Evolutionary conservation across 2,329 filamentous ascomycete species (phyloP), one percentile per base, ranked within the genome.

Genomic region (Dactylellina cionopaga): DNA sequence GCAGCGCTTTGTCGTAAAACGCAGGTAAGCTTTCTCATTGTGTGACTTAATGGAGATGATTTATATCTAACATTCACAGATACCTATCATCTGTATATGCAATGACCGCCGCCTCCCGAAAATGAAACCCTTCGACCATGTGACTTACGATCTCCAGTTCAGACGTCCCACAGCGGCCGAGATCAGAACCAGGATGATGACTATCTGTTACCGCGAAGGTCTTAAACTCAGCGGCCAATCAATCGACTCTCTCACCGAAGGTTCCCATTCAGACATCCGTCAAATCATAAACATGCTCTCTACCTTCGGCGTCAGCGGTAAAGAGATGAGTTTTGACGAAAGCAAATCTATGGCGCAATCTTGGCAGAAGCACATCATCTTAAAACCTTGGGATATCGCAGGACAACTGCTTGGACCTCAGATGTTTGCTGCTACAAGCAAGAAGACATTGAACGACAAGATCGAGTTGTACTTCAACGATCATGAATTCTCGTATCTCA

Each of bases 381-480:
- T 99, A 63, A 98, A 98, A 81, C 95, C 95, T 0, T 99, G 95
- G 95, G 95, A 99, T 78, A 99, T 99, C 77, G 93, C 92, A 74
- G 87, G 90, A 79, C 97, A 97, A 82, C 92, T 99, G 79, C 86
- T 99, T 4, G 92, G 87, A 24, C 89, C 92, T 2, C 92, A 92
- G 35, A 87, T 97, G 81, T 99, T 98, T 81, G 86, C 91, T 22
- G 86, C 89, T 3, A 88, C 89, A 52, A 96, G 92, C 81, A 96
- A 92, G 76, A 84, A 91, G 2, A 96, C 92, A 0, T 83, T 99
- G 33, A 98, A 98, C 79, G 94, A 99, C 80, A 99, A 99, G 84
- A 95, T 96, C 74, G 94, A 99, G 81, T 87, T 99, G 1, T 99
- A 99, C 80, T 99, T 99, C 84, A 98, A 99, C 80, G 95, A 99